A percentile compares a stretch with the other conserved stretches of the same genome.
phyloP scores from a whole-genome alignment of 2,329 filamentous ascomycete species.

The Aspergillus glaucus region DNA sequence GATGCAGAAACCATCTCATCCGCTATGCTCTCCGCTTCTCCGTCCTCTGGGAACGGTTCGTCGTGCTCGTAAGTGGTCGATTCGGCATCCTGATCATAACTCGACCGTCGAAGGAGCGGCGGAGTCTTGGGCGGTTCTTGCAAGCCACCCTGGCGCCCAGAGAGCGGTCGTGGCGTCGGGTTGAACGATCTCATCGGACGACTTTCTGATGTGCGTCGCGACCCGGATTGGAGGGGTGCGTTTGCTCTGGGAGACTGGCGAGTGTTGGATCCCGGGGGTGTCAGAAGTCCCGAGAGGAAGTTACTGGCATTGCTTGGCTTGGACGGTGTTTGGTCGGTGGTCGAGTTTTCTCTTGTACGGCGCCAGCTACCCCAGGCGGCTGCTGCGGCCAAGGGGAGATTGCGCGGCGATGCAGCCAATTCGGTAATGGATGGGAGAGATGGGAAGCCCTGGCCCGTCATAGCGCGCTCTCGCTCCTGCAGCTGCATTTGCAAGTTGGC shows the following conservation, averaged over 20 bases:
- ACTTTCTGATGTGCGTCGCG: conserved; percentile 27
- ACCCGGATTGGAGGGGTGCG: conserved; percentile 21
- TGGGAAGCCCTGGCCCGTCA: conserved; percentile 62
- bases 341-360: conserved; percentile 54
- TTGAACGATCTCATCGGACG: conserved; percentile 28
- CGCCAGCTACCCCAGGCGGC: conserved; percentile 98
- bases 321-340: conserved; percentile 53
- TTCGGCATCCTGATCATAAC: conserved; percentile 56
- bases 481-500: conserved; percentile 98
- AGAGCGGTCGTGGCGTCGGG: conserved; percentile 22
- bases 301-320: conserved; percentile 52
- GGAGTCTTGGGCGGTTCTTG: conserved; percentile 43
- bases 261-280: conserved; percentile 72
- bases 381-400: conserved; percentile 73
- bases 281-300: conserved; percentile 75
- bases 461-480: conserved; percentile 81
- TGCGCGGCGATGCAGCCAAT: conserved; percentile 71
- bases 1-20: conserved; percentile 34
- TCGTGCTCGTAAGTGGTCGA: conserved; percentile 41
- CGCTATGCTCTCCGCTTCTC: conserved; percentile 45
- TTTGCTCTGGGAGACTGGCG: conserved; percentile 51
- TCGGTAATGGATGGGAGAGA: conserved; percentile 71
- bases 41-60: conserved; percentile 34
- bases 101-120: conserved; percentile 50
- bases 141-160: conserved; percentile 23